Percentiles rank a stretch among this genome's conserved stretches.
These are phyloP conservation scores for Naegleria lovaniensis DNA, from an alignment of 208 protist species.

Conservation along the genomic window DNA sequence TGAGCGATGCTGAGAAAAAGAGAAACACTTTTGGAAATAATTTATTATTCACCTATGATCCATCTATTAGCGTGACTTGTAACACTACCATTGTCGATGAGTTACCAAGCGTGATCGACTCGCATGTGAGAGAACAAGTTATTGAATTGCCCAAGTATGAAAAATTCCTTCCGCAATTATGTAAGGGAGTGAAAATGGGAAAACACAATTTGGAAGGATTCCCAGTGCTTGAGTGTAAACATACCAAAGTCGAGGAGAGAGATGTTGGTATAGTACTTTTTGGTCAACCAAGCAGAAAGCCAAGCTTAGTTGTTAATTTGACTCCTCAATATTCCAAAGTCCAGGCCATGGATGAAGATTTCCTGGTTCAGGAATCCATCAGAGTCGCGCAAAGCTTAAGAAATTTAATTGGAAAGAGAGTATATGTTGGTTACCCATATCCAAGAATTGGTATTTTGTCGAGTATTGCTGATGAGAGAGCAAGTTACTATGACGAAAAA, in stretches of 20 bases:
- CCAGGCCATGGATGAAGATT: neutral
- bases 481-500: neutral
- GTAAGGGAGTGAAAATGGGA: neutral
- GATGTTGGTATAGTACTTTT: neutral
- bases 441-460: conserved; percentile 6
- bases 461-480: neutral
- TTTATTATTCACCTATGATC: neutral
- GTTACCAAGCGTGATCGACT: neutral
- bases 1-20: neutral
- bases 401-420: neutral
- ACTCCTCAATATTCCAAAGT: neutral
- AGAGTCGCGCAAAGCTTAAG: neutral
- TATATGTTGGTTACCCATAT: conserved; percentile 26
- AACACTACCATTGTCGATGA: neutral
- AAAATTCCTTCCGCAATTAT: neutral
- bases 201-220: neutral
- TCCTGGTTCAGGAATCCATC: neutral
- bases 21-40: conserved; percentile 13
- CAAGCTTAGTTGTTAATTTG: neutral
- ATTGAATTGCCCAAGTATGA: neutral
- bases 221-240: neutral
- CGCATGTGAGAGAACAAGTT: neutral
- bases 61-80: neutral
- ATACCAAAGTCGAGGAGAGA: neutral
- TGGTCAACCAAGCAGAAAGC: neutral